Conservation (phyloP, 768 basidiomycete species). For the Hericium rajendrae region DNA sequence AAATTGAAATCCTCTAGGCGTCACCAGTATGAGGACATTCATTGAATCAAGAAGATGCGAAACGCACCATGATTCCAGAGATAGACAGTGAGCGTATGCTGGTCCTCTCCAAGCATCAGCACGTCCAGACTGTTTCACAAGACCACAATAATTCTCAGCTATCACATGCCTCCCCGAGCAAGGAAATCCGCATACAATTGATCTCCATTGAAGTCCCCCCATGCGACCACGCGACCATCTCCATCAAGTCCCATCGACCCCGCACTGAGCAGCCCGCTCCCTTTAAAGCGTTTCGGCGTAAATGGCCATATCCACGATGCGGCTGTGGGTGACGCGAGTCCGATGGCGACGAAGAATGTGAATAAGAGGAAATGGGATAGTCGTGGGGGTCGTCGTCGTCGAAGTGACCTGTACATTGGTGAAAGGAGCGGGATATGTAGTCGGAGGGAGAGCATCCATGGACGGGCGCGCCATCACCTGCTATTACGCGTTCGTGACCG, state of each 20-base stretch:
- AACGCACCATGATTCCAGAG: conserved; percentile 75
- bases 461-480: no score
- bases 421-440: background rate
- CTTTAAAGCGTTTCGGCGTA: conserved; percentile 72
- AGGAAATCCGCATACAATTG: conserved; percentile 62
- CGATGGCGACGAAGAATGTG: background rate
- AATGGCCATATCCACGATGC: conserved; percentile 64
- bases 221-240: conserved; percentile 72
- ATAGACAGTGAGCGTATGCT: conserved; percentile 66
- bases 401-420: background rate
- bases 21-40: background rate
- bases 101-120: conserved; percentile 64
- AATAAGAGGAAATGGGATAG: conserved; percentile 3
- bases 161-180: background rate
- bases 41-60: background rate
- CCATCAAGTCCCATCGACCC: conserved; percentile 70
- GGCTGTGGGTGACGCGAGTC: conserved; percentile 1
- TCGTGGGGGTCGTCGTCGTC: conserved; percentile 6
- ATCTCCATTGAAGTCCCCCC: conserved; percentile 94
- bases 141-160: background rate
- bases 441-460: no score
- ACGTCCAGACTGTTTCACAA: conserved; percentile 57
- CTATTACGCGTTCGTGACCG: no score
- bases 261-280: conserved; percentile 71
- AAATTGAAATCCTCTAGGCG: conserved; percentile 49